Conservation (phyloP, 306 rosid species). For the Canavalia gladiata region DNA sequence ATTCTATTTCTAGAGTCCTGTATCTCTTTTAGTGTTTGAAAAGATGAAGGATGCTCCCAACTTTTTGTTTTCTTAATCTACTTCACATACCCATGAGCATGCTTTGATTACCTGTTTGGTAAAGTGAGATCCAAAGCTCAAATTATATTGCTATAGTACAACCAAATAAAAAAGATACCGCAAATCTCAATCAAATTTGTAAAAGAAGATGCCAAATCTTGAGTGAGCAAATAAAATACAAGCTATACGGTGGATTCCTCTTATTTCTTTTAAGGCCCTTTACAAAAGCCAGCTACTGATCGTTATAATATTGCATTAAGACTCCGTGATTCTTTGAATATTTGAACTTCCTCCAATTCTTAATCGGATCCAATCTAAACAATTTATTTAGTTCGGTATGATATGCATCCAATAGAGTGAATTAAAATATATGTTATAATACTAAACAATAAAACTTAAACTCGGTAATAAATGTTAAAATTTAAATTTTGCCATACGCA, state of each 20-base stretch:
- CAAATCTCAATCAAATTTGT: conserved; percentile 49
- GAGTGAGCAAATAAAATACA: conserved; percentile 36
- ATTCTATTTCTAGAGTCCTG: neutral
- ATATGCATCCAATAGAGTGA: neutral
- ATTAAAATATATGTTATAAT: neutral
- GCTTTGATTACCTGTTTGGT: conserved; percentile 56
- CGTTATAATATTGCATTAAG: conserved; percentile 14
- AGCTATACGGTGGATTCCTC: conserved; percentile 11
- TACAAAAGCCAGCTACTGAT: neutral
- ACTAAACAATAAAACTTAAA: neutral
- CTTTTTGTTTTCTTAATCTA: conserved; percentile 10
- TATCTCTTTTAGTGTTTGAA: conserved; percentile 46
- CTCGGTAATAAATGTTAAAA: neutral
- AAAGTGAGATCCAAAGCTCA: conserved; percentile 63
- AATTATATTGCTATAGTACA: conserved; percentile 48
- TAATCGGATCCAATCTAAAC: conserved; percentile 43
- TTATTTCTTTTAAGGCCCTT: neutral
- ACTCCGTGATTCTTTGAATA: conserved; percentile 46
- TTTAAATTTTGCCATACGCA: too few relatives aligned
- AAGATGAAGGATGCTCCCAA: conserved; percentile 41
- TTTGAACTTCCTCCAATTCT: conserved; percentile 39
- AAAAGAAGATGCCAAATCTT: conserved; percentile 60
- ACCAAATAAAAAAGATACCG: conserved; percentile 52
- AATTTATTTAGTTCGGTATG: conserved; percentile 52
- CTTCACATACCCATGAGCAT: conserved; percentile 11